Evolutionary conservation across 768 basidiomycete species (phyloP).

Genomic region (Suillus occidentalis): DNA sequence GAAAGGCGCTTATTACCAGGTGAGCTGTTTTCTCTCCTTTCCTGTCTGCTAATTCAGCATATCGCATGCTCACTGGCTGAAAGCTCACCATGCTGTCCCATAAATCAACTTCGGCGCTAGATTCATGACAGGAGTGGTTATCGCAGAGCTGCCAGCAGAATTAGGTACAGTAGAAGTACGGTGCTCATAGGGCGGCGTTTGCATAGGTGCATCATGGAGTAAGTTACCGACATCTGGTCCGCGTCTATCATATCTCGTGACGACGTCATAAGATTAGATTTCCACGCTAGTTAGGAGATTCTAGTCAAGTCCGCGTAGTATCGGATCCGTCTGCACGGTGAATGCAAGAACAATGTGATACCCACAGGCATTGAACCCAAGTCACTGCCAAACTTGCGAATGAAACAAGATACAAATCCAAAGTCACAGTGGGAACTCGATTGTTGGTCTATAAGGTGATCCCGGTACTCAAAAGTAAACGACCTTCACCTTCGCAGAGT

Average conservation of each 20-base stretch:
- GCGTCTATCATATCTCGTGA: neutral
- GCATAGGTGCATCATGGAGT: neutral
- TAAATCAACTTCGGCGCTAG: conserved; percentile 51
- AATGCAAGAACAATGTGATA: neutral
- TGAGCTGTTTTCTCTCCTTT: conserved; percentile 71
- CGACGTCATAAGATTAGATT: neutral
- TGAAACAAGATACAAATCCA: neutral
- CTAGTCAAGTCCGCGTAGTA: neutral
- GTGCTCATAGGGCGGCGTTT: conserved; percentile 3
- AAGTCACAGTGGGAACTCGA: neutral
- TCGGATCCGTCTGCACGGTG: neutral
- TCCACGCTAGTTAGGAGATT: neutral
- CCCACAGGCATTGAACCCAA: neutral
- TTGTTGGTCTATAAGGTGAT: neutral
- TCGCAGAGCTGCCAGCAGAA: neutral
- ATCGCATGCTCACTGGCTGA: neutral
- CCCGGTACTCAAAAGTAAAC: conserved; percentile 42
- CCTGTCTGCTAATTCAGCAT: conserved; percentile 41
- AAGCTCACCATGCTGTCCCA: conserved; percentile 58
- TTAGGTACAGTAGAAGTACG: neutral
- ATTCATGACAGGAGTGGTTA: conserved; percentile 22
- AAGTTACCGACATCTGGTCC: neutral
- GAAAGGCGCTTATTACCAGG: conserved; percentile 70
- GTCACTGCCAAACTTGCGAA: neutral
- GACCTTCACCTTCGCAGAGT: conserved; percentile 37